Evolutionary conservation across 192 early-diverging fungal genomes (phyloP).

Genomic region (Podila epigama): DNA sequence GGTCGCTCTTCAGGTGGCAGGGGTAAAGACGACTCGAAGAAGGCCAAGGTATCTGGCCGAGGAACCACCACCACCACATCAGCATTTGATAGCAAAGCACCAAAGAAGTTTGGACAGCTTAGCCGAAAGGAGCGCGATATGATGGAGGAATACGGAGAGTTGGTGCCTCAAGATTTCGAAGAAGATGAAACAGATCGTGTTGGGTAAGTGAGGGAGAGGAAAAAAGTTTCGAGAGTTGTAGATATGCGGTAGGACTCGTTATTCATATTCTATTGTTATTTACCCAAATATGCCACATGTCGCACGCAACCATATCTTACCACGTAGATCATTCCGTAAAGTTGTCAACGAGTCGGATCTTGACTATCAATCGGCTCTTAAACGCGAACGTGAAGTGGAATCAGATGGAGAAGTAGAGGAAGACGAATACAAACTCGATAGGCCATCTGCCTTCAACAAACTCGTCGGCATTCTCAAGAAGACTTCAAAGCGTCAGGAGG

Average conservation of each 20-base stretch:
- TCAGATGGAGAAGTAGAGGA: slow-evolving; percentile 54
- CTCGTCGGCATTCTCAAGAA: slow-evolving; percentile 65
- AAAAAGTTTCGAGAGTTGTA: background rate
- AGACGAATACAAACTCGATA: slow-evolving; percentile 54
- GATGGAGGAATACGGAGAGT: slow-evolving; percentile 77
- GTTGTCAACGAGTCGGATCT: slow-evolving; percentile 59
- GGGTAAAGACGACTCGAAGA: slow-evolving; percentile 3
- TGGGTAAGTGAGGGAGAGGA: slow-evolving; percentile 19
- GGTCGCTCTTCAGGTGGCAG: background rate
- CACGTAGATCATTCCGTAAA: slow-evolving; percentile 50
- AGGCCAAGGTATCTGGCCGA: slow-evolving; percentile 33
- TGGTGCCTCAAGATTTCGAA: slow-evolving; percentile 60
- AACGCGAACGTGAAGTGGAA: slow-evolving; percentile 46
- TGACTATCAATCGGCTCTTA: slow-evolving; percentile 55
- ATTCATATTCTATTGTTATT: background rate
- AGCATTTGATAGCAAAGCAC: slow-evolving; percentile 34
- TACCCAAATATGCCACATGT: background rate
- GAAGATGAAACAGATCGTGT: slow-evolving; percentile 53
- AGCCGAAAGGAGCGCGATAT: slow-evolving; percentile 58
- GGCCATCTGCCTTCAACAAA: slow-evolving; percentile 65
- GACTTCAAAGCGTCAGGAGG: slow-evolving; percentile 59
- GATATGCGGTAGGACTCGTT: background rate
- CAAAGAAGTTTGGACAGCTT: slow-evolving; percentile 55
- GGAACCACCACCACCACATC: slow-evolving; percentile 32
- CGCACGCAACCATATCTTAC: background rate